Conservation (phyloP, 2,329 filamentous ascomycete species). For the Penicillium decumbens region DNA sequence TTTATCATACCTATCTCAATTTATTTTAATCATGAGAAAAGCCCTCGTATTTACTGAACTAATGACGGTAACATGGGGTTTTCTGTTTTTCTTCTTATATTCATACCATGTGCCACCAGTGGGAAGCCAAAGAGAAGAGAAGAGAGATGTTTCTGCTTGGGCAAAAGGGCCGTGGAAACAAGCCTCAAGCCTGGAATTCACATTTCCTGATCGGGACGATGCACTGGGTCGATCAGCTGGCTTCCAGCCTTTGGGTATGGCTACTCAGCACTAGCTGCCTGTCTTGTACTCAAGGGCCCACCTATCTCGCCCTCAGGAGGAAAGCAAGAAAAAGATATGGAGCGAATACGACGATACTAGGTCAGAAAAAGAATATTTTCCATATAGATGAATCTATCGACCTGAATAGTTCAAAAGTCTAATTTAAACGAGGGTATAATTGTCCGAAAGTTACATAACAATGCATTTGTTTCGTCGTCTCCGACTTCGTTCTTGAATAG, state of each 20-base stretch:
- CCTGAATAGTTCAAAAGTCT: not conserved
- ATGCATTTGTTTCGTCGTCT: conserved; percentile 35
- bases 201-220: not conserved
- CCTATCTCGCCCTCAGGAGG: not conserved
- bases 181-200: not conserved
- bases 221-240: not conserved
- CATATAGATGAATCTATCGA: not conserved
- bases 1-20: not conserved
- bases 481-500: conserved; percentile 34
- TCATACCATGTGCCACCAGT: not conserved
- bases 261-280: no score
- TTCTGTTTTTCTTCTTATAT: not conserved
- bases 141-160: not conserved
- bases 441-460: conserved; percentile 32
- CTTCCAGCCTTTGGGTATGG: not conserved
- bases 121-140: not conserved
- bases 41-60: not conserved
- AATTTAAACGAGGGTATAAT: conserved; percentile 16
- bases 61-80: not conserved
- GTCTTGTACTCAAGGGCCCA: not conserved
- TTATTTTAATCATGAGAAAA: not conserved
- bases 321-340: not conserved
- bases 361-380: not conserved
- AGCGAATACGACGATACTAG: not conserved
- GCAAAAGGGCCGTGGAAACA: not conserved